phyloP scores from a whole-genome alignment of 225 moss, liverwort and hornwort genomes.

The Pseudoscleropodium purum region DNA sequence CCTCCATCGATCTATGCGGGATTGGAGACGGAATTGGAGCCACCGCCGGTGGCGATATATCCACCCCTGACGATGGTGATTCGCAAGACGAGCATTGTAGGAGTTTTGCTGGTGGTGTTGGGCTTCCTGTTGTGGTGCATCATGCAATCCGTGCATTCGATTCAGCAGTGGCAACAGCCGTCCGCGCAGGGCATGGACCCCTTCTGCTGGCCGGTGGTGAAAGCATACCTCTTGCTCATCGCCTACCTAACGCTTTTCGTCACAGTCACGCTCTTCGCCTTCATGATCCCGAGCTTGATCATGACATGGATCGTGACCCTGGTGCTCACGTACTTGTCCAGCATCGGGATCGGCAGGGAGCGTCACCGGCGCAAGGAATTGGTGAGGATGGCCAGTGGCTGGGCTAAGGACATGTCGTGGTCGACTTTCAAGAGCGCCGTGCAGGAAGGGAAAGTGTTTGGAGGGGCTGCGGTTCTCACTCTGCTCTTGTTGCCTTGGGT shows the following conservation, averaged over 20 bases:
- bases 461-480: slow-evolving; percentile 5
- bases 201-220: slow-evolving; percentile 25
- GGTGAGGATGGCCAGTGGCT: slow-evolving; percentile 16
- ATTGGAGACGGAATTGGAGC: background rate
- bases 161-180: slow-evolving; percentile 37
- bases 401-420: slow-evolving; percentile 49
- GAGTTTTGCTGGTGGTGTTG: slow-evolving; percentile 7
- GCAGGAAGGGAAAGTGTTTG: slow-evolving; percentile 41
- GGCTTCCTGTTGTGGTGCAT: slow-evolving; percentile 38
- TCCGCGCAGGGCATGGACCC: slow-evolving; percentile 4
- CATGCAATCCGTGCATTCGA: slow-evolving; percentile 15
- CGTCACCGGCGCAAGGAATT: slow-evolving; percentile 18
- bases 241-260: slow-evolving; percentile 25
- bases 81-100: slow-evolving; percentile 39
- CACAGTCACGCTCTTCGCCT: slow-evolving; percentile 32
- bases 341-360: slow-evolving; percentile 20
- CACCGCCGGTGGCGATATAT: background rate
- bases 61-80: slow-evolving; percentile 29
- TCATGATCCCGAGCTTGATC: slow-evolving; percentile 40
- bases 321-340: slow-evolving; percentile 36
- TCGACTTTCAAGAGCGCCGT: slow-evolving; percentile 34
- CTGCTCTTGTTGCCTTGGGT: slow-evolving; percentile 33
- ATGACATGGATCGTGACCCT: slow-evolving; percentile 45
- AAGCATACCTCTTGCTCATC: slow-evolving; percentile 32
- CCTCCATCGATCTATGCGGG: background rate